phyloP scores from a whole-genome alignment of 1,139 yeast species.

The Lodderomyces elongisporus region DNA sequence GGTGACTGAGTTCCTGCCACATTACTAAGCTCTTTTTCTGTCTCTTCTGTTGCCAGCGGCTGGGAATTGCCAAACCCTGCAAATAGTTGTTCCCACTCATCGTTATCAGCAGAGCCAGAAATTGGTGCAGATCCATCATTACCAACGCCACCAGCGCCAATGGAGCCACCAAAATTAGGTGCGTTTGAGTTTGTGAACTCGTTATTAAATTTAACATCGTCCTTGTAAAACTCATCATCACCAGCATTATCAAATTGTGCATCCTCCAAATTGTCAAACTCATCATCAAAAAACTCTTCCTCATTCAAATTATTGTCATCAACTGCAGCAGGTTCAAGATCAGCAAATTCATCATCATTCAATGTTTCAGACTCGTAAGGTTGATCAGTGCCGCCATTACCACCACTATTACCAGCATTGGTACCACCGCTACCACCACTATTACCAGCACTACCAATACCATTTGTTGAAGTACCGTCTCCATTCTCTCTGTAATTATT shows the following conservation, averaged over 20 bases:
- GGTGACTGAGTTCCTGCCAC: conserved; percentile 4
- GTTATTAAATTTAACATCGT: conserved; percentile 16
- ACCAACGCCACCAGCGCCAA: conserved; percentile 15
- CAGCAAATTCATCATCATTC: conserved; percentile 33
- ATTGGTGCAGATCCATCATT: conserved; percentile 85
- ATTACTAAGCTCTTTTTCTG: no score
- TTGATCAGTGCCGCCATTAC: no score
- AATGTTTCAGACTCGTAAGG: conserved; percentile 3
- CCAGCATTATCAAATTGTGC: conserved; percentile 37
- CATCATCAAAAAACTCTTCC: conserved; percentile 34
- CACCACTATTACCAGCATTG: neutral
- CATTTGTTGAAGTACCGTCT: neutral
- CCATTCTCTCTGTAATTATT: conserved; percentile 6
- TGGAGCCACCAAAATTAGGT: conserved; percentile 23
- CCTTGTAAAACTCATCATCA: conserved; percentile 19
- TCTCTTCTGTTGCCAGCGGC: neutral
- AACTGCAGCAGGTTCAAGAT: conserved; percentile 35
- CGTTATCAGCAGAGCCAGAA: conserved; percentile 37
- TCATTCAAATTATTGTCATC: conserved; percentile 15
- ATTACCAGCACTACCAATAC: no score
- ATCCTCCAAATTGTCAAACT: conserved; percentile 35
- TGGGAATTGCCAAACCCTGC: conserved; percentile 77
- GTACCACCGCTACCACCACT: conserved; percentile 4
- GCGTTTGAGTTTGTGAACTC: conserved; percentile 30
- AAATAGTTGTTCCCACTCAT: conserved; percentile 93